Evolutionary conservation across 108 stramenopile species (phyloP).

Genomic region (Phaeodactylum tricornutum): DNA sequence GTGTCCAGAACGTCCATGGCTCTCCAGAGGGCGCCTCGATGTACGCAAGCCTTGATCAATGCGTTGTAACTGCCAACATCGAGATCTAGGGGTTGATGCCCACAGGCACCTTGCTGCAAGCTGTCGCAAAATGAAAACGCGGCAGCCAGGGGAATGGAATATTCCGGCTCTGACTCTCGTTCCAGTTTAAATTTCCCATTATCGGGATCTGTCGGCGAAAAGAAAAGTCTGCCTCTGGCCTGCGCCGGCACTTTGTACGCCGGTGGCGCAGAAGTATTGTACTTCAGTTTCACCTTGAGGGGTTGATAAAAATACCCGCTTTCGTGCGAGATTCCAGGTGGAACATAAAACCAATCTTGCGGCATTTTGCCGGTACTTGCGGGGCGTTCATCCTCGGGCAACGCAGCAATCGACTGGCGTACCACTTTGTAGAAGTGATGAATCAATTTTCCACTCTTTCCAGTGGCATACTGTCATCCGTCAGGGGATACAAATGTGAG

Average conservation of each 20-base stretch:
- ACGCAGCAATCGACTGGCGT: constrained; percentile 15
- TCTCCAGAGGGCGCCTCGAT: constrained; percentile 70
- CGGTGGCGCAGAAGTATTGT: constrained; percentile 47
- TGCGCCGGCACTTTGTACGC: constrained; percentile 70
- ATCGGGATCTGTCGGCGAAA: constrained; percentile 25
- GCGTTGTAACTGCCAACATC: constrained; percentile 51
- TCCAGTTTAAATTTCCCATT: constrained; percentile 49
- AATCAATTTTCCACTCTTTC: constrained; percentile 53
- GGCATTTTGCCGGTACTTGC: not conserved
- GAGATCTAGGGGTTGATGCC: constrained; percentile 66
- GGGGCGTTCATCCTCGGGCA: constrained; percentile 7
- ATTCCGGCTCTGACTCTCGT: constrained; percentile 58
- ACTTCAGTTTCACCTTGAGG: constrained; percentile 37
- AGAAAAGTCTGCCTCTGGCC: constrained; percentile 42
- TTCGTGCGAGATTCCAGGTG: constrained; percentile 8
- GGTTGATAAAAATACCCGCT: constrained; percentile 10
- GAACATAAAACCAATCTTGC: not conserved
- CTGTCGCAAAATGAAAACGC: constrained; percentile 82
- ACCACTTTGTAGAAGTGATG: constrained; percentile 75
- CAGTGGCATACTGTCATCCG: constrained; percentile 14
- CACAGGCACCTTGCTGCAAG: constrained; percentile 80
- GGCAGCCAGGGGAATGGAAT: constrained; percentile 55
- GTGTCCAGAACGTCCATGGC: constrained; percentile 70
- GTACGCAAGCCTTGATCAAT: constrained; percentile 71
- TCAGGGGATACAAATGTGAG: no score